Conservation (phyloP, 305 asterid species). For the Fraxinus dipetala region DNA sequence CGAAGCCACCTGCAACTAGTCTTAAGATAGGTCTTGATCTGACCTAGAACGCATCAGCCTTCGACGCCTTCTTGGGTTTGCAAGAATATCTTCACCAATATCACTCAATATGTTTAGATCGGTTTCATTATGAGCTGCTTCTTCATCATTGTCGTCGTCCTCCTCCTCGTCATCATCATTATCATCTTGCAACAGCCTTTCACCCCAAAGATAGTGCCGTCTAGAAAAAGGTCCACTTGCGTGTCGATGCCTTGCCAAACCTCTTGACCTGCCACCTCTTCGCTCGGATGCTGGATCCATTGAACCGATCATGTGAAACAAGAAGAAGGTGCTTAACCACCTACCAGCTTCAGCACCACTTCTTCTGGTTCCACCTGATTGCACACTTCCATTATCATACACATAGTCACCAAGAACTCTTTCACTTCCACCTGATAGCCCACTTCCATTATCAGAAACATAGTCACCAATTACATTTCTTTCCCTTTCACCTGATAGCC, state of each 20-base stretch:
- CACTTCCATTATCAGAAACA: constrained; percentile 65
- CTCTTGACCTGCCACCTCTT: constrained; percentile 68
- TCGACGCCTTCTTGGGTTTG: constrained; percentile 54
- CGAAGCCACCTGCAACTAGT: constrained; percentile 11
- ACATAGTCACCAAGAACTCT: constrained; percentile 81
- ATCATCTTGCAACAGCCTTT: constrained; percentile 53
- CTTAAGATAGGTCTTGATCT: constrained; percentile 50
- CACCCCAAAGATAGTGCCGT: constrained; percentile 83
- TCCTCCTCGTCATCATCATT: not conserved
- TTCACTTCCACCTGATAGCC: constrained; percentile 49
- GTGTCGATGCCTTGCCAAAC: constrained; percentile 54
- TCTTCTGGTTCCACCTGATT: constrained; percentile 36
- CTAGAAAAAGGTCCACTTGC: constrained; percentile 50
- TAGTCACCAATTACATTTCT: constrained; percentile 70
- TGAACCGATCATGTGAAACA: constrained; percentile 84
- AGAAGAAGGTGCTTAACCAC: constrained; percentile 65
- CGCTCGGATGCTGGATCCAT: constrained; percentile 47
- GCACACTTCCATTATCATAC: constrained; percentile 64
- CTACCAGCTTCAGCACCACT: constrained; percentile 47
- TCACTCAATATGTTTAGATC: constrained; percentile 42
- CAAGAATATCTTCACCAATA: constrained; percentile 40
- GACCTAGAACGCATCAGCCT: constrained; percentile 56
- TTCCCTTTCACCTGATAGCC: constrained; percentile 48
- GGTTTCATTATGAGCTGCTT: constrained; percentile 32
- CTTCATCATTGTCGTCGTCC: constrained; percentile 21